A percentile compares a stretch with the other conserved stretches of the same genome.
phyloP scores from a whole-genome alignment of 176 grass and related monocot genomes.

The Juncus inflexus region DNA sequence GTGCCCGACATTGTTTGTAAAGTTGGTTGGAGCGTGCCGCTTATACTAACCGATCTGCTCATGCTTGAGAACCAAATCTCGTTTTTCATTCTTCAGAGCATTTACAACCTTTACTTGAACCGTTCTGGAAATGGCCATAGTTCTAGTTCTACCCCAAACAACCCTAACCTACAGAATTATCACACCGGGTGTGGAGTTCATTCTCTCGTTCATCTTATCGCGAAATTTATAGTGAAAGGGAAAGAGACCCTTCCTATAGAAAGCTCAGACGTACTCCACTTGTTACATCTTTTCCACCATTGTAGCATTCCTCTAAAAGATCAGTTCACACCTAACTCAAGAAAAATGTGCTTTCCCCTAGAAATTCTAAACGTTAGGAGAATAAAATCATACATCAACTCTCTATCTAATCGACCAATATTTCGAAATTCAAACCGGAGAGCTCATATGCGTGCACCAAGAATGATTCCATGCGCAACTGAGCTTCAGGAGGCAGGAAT shows the following conservation, averaged over 20 bases:
- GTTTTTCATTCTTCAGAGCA: conserved; percentile 1
- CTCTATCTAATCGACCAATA: background rate
- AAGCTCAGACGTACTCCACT: background rate
- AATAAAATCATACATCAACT: background rate
- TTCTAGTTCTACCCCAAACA: background rate
- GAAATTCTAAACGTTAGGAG: background rate
- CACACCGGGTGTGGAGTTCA: no score
- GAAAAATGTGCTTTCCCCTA: no score
- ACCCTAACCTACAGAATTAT: background rate
- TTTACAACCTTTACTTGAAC: background rate
- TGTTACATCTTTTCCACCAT: conserved; percentile 25
- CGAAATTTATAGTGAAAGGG: no score
- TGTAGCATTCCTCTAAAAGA: background rate
- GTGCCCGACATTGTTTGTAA: background rate
- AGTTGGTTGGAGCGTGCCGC: conserved; percentile 17
- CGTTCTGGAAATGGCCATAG: background rate
- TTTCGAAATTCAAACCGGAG: no score
- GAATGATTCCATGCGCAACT: conserved; percentile 21
- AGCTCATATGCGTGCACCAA: background rate
- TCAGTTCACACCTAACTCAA: no score
- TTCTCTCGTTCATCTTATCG: no score
- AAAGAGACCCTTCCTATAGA: no score
- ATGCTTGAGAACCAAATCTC: conserved; percentile 28
- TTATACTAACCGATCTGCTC: conserved; percentile 16
- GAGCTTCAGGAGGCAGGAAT: background rate